Conservation (phyloP, 768 basidiomycete species). For the Ramaria sp. region DNA sequence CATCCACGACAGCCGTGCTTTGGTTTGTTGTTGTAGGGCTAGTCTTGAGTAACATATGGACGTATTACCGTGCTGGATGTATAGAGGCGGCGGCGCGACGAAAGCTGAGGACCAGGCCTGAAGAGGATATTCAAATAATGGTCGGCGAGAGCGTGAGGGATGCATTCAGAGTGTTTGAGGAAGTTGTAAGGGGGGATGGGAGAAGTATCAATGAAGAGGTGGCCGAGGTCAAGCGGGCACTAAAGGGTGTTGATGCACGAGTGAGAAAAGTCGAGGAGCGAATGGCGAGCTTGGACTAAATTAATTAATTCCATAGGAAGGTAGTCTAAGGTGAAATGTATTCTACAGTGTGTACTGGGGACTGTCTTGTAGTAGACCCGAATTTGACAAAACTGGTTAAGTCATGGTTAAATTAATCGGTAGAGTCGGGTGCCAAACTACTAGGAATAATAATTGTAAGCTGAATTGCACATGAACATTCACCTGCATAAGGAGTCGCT, state of each 20-base stretch:
- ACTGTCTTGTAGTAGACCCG: not conserved
- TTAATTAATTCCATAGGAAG: not conserved
- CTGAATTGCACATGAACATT: too few relatives aligned
- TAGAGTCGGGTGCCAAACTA: too few relatives aligned
- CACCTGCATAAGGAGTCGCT: too few relatives aligned
- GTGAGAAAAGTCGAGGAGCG: constrained; percentile 17
- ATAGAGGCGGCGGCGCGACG: constrained; percentile 51
- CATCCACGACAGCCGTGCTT: constrained; percentile 58
- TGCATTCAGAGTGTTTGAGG: constrained; percentile 14
- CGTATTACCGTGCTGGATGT: constrained; percentile 40
- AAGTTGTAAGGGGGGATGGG: constrained; percentile 10
- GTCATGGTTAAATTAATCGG: too few relatives aligned
- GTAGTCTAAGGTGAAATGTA: not conserved
- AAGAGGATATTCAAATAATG: constrained; percentile 24
- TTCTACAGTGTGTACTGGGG: not conserved
- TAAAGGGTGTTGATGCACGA: constrained; percentile 52
- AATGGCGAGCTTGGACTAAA: not conserved
- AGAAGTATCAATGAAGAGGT: constrained; percentile 36
- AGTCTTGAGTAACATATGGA: constrained; percentile 74
- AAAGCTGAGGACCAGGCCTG: constrained; percentile 57
- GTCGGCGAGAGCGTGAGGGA: constrained; percentile 14
- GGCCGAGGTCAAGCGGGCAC: constrained; percentile 31
- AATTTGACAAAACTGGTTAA: not conserved
- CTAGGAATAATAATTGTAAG: too few relatives aligned
- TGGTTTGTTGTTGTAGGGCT: constrained; percentile 63